Evolutionary conservation across 2,329 filamentous ascomycete genomes (phyloP).

Genomic region (Fonsecaea nubica): DNA sequence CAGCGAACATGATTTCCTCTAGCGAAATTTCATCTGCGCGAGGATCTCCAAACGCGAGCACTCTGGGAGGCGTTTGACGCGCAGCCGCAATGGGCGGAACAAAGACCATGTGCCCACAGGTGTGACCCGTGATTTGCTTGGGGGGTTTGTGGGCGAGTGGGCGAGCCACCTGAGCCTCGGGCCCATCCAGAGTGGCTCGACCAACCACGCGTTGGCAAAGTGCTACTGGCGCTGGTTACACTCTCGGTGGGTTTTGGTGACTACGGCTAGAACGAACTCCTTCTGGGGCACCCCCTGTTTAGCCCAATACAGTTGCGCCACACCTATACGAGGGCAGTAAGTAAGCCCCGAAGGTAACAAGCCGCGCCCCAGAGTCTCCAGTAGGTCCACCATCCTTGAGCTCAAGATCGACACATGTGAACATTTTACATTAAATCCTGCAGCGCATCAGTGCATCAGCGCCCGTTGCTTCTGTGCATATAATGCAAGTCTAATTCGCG

Average conservation of each 20-base stretch:
- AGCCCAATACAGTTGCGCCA: slow-evolving; percentile 13
- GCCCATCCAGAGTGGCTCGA: slow-evolving; percentile 2
- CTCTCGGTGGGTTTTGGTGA: slow-evolving; percentile 1
- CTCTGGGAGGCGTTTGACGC: slow-evolving; percentile 11
- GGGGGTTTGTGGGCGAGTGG: neutral
- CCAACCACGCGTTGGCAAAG: slow-evolving; percentile 9
- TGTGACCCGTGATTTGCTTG: slow-evolving; percentile 20
- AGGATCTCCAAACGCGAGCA: slow-evolving; percentile 18
- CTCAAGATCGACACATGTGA: slow-evolving; percentile 17
- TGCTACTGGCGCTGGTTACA: neutral
- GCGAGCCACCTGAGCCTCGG: neutral
- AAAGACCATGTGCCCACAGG: slow-evolving; percentile 7
- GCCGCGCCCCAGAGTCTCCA: neutral
- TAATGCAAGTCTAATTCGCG: slow-evolving; percentile 6
- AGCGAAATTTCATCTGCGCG: slow-evolving; percentile 23
- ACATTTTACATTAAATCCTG: slow-evolving; percentile 4
- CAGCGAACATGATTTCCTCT: slow-evolving; percentile 7
- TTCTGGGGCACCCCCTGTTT: slow-evolving; percentile 1
- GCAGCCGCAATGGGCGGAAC: slow-evolving; percentile 7
- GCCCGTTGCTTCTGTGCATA: slow-evolving; percentile 9
- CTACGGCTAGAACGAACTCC: slow-evolving; percentile 11
- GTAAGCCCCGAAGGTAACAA: neutral
- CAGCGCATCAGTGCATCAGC: neutral
- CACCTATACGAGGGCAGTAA: neutral
- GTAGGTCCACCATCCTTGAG: neutral